A percentile compares a stretch with the other conserved stretches of the same genome.
Conservation (phyloP, 2,329 filamentous ascomycete species). For the Pseudogymnoascus sp. region DNA sequence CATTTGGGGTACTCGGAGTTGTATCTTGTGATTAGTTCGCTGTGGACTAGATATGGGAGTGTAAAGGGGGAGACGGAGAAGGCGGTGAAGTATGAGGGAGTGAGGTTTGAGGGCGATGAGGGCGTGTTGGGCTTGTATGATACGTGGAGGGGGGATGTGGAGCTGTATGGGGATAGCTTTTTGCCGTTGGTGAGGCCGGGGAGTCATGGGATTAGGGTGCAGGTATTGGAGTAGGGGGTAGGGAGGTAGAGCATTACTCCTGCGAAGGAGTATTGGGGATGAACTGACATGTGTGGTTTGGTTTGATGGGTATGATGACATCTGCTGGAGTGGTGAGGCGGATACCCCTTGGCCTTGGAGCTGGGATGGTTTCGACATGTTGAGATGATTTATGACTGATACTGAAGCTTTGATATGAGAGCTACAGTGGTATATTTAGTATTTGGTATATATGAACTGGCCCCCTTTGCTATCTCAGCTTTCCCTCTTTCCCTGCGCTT, state of each 20-base stretch:
- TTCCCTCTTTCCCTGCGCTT: too few species aligned
- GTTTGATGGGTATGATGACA: background rate
- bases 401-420: background rate
- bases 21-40: slow-evolving; percentile 16
- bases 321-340: background rate
- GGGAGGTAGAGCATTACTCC: too few species aligned
- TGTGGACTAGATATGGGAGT: slow-evolving; percentile 18
- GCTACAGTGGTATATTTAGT: background rate
- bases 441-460: background rate
- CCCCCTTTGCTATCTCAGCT: too few species aligned
- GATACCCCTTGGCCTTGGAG: slow-evolving; percentile 1
- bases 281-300: background rate
- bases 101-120: slow-evolving; percentile 17
- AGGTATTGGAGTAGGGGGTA: background rate
- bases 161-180: slow-evolving; percentile 18
- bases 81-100: slow-evolving; percentile 11
- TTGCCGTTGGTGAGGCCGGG: background rate
- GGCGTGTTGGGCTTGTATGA: slow-evolving; percentile 24
- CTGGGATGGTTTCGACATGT: background rate
- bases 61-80: background rate
- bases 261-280: background rate
- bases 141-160: slow-evolving; percentile 22
- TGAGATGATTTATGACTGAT: background rate
- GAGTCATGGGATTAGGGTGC: slow-evolving; percentile 2
- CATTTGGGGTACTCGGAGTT: slow-evolving; percentile 21